Conservation (phyloP, 148 eudicot species). For the Heliamphora exappendiculata region DNA sequence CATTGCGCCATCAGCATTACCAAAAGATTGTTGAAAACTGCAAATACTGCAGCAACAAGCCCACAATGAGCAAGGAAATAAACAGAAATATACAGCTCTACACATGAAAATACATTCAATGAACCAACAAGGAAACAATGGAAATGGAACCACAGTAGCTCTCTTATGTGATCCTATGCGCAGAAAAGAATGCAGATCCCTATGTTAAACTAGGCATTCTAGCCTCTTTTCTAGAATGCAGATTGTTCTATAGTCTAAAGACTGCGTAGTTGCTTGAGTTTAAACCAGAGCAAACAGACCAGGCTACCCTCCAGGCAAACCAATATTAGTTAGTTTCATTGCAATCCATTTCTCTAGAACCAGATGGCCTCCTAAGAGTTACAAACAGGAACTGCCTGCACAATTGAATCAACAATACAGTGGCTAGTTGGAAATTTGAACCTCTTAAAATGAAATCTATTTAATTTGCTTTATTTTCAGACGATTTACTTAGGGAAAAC, state of each 20-base stretch:
- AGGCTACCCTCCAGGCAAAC: too few species aligned
- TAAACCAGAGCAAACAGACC: background rate
- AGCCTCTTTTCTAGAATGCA: background rate
- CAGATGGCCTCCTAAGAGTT: too few species aligned
- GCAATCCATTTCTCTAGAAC: background rate
- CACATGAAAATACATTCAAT: background rate
- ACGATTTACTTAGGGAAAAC: too few species aligned
- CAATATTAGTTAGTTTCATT: background rate
- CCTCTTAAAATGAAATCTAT: too few species aligned
- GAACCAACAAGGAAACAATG: background rate
- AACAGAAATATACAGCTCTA: background rate
- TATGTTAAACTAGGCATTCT: background rate
- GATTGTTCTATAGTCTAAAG: background rate
- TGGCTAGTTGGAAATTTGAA: too few species aligned
- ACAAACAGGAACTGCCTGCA: too few species aligned
- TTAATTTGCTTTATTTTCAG: too few species aligned
- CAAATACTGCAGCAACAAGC: constrained; percentile 7
- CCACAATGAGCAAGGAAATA: constrained; percentile 6
- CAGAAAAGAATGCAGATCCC: background rate
- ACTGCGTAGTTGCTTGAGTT: background rate
- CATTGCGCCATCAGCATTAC: constrained; percentile 4
- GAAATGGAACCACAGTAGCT: background rate
- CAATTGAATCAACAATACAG: too few species aligned
- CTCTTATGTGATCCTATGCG: background rate
- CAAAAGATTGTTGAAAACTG: constrained; percentile 13